Conservation (phyloP, 495 filamentous ascomycete species). For the Talaromyces adpressus region DNA sequence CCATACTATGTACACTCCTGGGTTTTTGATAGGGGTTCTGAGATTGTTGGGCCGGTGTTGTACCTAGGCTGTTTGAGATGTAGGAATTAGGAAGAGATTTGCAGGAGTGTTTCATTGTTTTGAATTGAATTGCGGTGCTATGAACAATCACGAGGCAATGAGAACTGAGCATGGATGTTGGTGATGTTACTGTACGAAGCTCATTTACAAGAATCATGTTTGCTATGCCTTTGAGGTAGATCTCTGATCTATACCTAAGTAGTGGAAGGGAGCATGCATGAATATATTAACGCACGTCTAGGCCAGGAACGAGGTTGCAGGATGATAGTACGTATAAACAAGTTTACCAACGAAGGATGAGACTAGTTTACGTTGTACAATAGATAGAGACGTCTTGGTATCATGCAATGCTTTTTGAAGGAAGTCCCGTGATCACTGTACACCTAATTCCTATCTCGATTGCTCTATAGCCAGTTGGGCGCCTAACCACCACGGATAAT, state of each 20-base stretch:
- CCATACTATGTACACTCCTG: too few species aligned
- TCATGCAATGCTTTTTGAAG: background rate
- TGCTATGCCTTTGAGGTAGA: background rate
- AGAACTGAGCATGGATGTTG: too few species aligned
- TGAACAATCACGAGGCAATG: too few species aligned
- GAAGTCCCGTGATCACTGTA: background rate
- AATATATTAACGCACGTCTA: background rate
- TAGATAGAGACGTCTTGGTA: background rate
- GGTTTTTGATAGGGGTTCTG: background rate
- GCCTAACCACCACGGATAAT: background rate
- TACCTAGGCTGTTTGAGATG: background rate
- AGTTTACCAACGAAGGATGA: background rate
- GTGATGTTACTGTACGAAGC: background rate
- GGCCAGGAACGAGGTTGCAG: background rate
- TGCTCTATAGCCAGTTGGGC: background rate
- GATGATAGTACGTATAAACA: background rate
- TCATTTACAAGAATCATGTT: background rate
- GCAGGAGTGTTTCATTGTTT: background rate
- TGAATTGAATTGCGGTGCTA: background rate
- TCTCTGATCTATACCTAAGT: background rate
- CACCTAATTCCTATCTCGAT: background rate
- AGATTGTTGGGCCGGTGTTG: background rate
- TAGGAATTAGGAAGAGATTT: background rate
- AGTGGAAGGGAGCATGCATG: background rate
- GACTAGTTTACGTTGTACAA: background rate